Conservation (phyloP, 345 rosid genomes). For the Lepidium africanum region DNA sequence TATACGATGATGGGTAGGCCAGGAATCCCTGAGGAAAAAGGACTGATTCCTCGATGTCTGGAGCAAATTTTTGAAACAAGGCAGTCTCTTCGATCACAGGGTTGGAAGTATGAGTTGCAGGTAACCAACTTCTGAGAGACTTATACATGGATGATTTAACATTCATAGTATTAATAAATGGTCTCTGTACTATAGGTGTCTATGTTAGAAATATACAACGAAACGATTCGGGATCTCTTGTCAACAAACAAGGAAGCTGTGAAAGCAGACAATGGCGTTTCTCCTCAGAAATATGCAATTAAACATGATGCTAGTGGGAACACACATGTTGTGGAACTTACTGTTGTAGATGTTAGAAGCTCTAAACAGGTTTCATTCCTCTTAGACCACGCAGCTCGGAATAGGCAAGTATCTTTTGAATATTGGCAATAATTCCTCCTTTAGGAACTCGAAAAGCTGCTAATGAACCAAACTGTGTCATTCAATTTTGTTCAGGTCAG, state of each 20-base stretch:
- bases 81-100: conserved; percentile 77
- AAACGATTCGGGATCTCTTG: conserved; percentile 81
- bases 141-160: neutral
- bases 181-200: conserved; percentile 47
- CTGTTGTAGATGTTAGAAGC: conserved; percentile 65
- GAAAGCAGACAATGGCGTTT: conserved; percentile 44
- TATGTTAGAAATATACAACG: conserved; percentile 96
- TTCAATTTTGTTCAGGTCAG: conserved; percentile 47
- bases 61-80: conserved; percentile 91
- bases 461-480: neutral
- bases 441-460: neutral
- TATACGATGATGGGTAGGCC: conserved; percentile 98
- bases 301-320: conserved; percentile 85
- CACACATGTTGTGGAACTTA: conserved; percentile 67
- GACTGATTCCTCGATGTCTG: conserved; percentile 79
- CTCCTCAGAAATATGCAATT: conserved; percentile 56
- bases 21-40: conserved; percentile 59
- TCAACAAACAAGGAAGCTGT: conserved; percentile 50
- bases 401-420: conserved; percentile 45
- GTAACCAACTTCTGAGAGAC: conserved; percentile 21
- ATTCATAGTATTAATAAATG: neutral
- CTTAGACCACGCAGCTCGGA: conserved; percentile 71
- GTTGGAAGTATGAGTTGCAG: conserved; percentile 99
- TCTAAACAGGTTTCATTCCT: conserved; percentile 54
- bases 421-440: neutral